Percentiles rank a stretch among this genome's conserved stretches.
phyloP scores from a whole-genome alignment of 768 basidiomycete species.

The Tubosaeta sp. region DNA sequence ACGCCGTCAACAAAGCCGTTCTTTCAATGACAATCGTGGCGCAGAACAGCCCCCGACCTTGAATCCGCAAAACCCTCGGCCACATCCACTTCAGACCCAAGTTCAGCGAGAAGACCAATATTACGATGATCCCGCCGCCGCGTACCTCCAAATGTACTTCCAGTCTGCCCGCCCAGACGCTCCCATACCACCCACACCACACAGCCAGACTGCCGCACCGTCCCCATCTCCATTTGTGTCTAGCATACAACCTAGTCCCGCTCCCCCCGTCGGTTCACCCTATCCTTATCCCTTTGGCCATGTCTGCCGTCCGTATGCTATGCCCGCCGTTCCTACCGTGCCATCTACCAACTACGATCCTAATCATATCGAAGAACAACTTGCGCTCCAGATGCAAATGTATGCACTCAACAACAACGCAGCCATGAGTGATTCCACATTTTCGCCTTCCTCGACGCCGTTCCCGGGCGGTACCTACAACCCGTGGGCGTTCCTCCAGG shows the following conservation, averaged over 20 bases:
- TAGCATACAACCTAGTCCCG: slow-evolving; percentile 49
- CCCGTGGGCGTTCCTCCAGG: slow-evolving; percentile 71
- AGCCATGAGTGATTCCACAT: slow-evolving; percentile 63
- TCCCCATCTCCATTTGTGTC: slow-evolving; percentile 66
- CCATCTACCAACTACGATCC: slow-evolving; percentile 36
- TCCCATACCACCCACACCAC: slow-evolving; percentile 77
- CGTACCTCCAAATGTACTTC: slow-evolving; percentile 58
- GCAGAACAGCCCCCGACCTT: slow-evolving; percentile 21
- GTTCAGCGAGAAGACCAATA: slow-evolving; percentile 55
- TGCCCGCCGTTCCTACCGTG: slow-evolving; percentile 40
- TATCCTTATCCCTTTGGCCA: slow-evolving; percentile 78
- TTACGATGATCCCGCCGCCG: slow-evolving; percentile 56
- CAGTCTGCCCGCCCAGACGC: slow-evolving; percentile 64
- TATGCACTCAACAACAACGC: slow-evolving; percentile 69
- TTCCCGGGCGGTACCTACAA: slow-evolving; percentile 62
- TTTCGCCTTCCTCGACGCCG: slow-evolving; percentile 73
- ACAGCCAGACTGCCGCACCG: slow-evolving; percentile 68
- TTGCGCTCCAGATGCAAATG: slow-evolving; percentile 74
- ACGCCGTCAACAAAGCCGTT: slow-evolving; percentile 20
- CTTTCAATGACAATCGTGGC: slow-evolving; percentile 14
- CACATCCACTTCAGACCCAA: slow-evolving; percentile 37
- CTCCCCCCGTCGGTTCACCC: slow-evolving; percentile 64
- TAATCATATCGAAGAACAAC: slow-evolving; percentile 60
- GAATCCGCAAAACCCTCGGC: slow-evolving; percentile 27
- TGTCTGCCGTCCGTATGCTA: slow-evolving; percentile 51